These are phyloP conservation scores for Hamigera avellanea DNA, from an alignment of 495 filamentous ascomycete genomes.

Conservation along the genomic window DNA sequence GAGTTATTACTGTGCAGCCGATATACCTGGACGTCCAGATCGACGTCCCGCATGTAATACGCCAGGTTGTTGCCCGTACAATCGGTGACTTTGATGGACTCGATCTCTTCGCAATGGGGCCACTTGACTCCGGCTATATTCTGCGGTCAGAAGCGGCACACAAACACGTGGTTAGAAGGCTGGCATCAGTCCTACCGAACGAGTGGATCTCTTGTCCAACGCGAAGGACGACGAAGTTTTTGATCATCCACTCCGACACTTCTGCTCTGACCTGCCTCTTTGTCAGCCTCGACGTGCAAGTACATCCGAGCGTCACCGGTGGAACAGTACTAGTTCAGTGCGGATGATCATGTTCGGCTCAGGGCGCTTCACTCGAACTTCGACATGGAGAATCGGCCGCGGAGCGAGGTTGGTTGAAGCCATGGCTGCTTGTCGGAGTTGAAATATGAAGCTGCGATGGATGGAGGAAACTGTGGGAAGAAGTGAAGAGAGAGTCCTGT, in stretches of 20 bases:
- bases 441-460: too few species aligned
- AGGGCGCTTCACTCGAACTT: slow-evolving; percentile 11
- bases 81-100: slow-evolving; percentile 12
- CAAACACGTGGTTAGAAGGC: not conserved
- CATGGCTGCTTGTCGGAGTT: not conserved
- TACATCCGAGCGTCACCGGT: not conserved
- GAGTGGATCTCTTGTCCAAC: slow-evolving; percentile 10
- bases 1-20: slow-evolving; percentile 5
- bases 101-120: slow-evolving; percentile 6
- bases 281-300: too few species aligned
- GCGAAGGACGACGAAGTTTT: slow-evolving; percentile 9
- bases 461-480: too few species aligned
- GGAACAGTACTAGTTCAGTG: slow-evolving; percentile 8
- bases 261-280: slow-evolving; percentile 10
- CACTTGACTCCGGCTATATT: slow-evolving; percentile 7
- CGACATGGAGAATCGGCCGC: slow-evolving; percentile 13
- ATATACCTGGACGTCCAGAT: slow-evolving; percentile 13
- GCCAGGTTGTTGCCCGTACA: slow-evolving; percentile 6
- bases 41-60: slow-evolving; percentile 10
- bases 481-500: too few species aligned
- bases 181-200: slow-evolving; percentile 5
- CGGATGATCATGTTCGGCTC: slow-evolving; percentile 8
- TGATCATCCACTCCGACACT: slow-evolving; percentile 12
- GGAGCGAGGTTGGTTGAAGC: slow-evolving; percentile 2
- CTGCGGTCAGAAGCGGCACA: too few species aligned